phyloP scores from a whole-genome alignment of 768 basidiomycete species.

The Inosperma sp. region DNA sequence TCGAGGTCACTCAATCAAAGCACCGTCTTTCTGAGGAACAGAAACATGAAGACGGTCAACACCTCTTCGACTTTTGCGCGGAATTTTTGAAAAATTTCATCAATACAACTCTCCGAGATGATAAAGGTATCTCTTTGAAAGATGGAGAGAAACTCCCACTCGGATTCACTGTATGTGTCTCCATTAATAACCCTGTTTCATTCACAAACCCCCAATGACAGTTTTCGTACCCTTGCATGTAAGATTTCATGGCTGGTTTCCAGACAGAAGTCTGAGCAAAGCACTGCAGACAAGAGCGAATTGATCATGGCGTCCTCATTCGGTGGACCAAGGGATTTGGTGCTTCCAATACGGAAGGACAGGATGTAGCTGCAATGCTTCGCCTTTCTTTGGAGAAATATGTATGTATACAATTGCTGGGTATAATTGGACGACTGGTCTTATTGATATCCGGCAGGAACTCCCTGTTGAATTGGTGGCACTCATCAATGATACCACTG shows the following conservation, averaged over 20 bases:
- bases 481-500: conserved; percentile 96
- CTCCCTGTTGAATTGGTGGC: conserved; percentile 83
- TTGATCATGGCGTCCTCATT: conserved; percentile 91
- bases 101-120: conserved; percentile 57
- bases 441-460: conserved; percentile 40
- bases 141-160: conserved; percentile 65
- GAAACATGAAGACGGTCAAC: conserved; percentile 95
- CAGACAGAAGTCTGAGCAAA: neutral
- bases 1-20: conserved; percentile 96
- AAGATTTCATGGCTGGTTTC: conserved; percentile 27
- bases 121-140: conserved; percentile 45
- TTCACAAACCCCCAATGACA: conserved; percentile 23
- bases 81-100: conserved; percentile 89
- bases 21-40: conserved; percentile 97
- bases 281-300: conserved; percentile 72
- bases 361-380: conserved; percentile 94
- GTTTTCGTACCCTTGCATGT: conserved; percentile 97
- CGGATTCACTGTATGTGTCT: conserved; percentile 82
- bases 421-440: neutral
- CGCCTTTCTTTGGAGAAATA: conserved; percentile 70
- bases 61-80: conserved; percentile 96
- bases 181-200: conserved; percentile 1
- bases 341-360: conserved; percentile 83
- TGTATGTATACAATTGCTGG: conserved; percentile 41
- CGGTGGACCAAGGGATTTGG: conserved; percentile 99